Conservation (phyloP, 495 filamentous ascomycete genomes). For the Pseudoneurospora amorphoporcata region DNA sequence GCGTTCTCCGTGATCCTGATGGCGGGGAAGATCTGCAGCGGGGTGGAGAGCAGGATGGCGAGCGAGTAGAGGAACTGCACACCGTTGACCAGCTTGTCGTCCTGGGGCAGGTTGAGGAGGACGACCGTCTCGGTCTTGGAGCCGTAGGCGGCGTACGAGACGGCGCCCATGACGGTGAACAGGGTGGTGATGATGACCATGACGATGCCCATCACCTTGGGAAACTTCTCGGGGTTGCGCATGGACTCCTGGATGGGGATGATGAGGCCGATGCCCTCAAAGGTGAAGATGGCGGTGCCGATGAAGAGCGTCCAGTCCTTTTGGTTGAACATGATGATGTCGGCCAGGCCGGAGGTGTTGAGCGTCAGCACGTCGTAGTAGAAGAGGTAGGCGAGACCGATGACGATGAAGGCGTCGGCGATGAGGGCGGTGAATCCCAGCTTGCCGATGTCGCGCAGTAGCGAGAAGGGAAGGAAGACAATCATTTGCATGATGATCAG, state of each 20-base stretch:
- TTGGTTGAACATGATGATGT: slow-evolving; percentile 79
- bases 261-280: slow-evolving; percentile 96
- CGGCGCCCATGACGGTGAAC: slow-evolving; percentile 81
- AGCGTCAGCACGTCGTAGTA: slow-evolving; percentile 92
- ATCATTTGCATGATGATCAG: slow-evolving; percentile 89
- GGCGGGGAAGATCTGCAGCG: slow-evolving; percentile 91
- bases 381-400: slow-evolving; percentile 87
- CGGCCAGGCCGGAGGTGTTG: slow-evolving; percentile 62
- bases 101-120: slow-evolving; percentile 90
- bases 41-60: slow-evolving; percentile 87
- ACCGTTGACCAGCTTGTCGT: slow-evolving; percentile 87
- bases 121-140: slow-evolving; percentile 92
- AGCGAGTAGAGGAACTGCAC: slow-evolving; percentile 94
- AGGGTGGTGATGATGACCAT: slow-evolving; percentile 92
- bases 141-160: slow-evolving; percentile 94
- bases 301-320: slow-evolving; percentile 93
- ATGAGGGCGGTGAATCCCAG: slow-evolving; percentile 82
- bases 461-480: slow-evolving; percentile 83
- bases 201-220: slow-evolving; percentile 69
- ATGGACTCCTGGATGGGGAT: slow-evolving; percentile 98
- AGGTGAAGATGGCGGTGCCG: slow-evolving; percentile 97
- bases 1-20: slow-evolving; percentile 68
- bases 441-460: slow-evolving; percentile 93
- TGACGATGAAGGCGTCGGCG: slow-evolving; percentile 86
- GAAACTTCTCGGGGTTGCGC: slow-evolving; percentile 79